These are phyloP conservation scores for Candida tunisiensis DNA, from an alignment of 1,139 yeast genomes.

Conservation along the genomic window DNA sequence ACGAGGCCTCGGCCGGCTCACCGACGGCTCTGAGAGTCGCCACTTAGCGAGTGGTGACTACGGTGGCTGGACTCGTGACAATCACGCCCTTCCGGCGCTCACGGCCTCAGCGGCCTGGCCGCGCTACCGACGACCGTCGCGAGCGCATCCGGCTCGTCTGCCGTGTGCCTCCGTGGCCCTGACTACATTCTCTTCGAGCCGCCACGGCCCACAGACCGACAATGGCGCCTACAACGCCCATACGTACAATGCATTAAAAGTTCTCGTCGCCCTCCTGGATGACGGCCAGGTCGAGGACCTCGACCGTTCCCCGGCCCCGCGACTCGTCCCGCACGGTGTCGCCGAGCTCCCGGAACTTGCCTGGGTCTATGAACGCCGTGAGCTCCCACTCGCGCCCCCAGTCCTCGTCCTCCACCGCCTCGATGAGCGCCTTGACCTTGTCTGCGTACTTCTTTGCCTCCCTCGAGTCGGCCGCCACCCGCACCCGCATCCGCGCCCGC, in stretches of 20 bases:
- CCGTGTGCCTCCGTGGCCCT: too few species aligned
- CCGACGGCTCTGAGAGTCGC: too few species aligned
- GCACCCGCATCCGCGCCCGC: slow-evolving; percentile 84
- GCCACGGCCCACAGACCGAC: too few species aligned
- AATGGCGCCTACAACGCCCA: neutral
- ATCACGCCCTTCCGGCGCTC: too few species aligned
- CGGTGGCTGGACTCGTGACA: too few species aligned
- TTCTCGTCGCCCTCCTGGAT: slow-evolving; percentile 37
- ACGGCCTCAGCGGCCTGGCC: too few species aligned
- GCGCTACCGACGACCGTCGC: too few species aligned
- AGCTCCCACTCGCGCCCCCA: slow-evolving; percentile 37
- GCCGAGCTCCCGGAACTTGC: slow-evolving; percentile 54
- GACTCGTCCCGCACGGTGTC: slow-evolving; percentile 40
- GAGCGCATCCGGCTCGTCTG: too few species aligned
- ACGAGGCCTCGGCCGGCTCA: too few species aligned
- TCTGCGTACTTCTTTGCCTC: slow-evolving; percentile 35
- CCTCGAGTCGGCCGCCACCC: slow-evolving; percentile 25
- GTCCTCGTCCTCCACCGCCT: slow-evolving; percentile 36
- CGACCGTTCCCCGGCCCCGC: slow-evolving; percentile 47
- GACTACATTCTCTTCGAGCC: too few species aligned
- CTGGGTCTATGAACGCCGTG: slow-evolving; percentile 75
- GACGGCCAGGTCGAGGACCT: slow-evolving; percentile 85
- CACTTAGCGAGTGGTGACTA: too few species aligned
- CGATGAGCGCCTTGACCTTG: slow-evolving; percentile 34
- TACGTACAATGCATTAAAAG: slow-evolving; percentile 5